Base-by-base conservation (phyloP, 2,329 filamentous ascomycete species). In the Ilyonectria mors-panacis region DNA sequence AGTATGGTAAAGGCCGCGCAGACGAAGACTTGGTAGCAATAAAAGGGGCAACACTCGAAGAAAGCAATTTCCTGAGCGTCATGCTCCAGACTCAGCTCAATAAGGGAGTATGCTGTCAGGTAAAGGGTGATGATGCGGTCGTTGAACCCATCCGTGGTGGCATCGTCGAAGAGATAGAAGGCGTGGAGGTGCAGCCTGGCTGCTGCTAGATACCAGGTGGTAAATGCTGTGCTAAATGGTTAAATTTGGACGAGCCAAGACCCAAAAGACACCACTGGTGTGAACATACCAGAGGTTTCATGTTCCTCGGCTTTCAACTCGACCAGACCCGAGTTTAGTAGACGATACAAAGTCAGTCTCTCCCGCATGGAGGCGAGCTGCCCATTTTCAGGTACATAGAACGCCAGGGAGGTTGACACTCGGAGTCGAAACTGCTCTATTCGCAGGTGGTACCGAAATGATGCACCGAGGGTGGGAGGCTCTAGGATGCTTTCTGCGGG, bases 111-210 rank as follows among this genome's bases (percentile, higher is more conserved):
- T 19, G 55, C 62, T 7, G 62, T 53, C 3, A 21, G 30, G 47
- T 64, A 64, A 1, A 64, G 55, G 10, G 47, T 45, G 15, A 59
- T n/a, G n/a, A 64, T 64, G 17, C 55, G 39, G 15, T 64, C 47
- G 3, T 47, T 30, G 28, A 35, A 64, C 9, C 55, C 62, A 2
- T 58, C 17, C 1, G 45, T 13, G 8, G 37, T 9, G 2, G 53
- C 9, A n/a, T 58, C 9, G 9, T 63, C 61, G 12, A 58, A 48
- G 37, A 63, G 35, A 15, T 58, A 63, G 26, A 63, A 58, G 1
- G 61, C 61, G 28, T 56, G 53, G 9, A 63, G 47, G 17, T 63
- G 54, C 15, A 63, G 39, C 8, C 54, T 47, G 5, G 54, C 61
- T 4, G 61, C 61, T 13, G 54, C 19, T 8, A 63, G 26, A 15